Conservation (phyloP, 2,329 filamentous ascomycete species). For the Harringtonia aguacate region DNA sequence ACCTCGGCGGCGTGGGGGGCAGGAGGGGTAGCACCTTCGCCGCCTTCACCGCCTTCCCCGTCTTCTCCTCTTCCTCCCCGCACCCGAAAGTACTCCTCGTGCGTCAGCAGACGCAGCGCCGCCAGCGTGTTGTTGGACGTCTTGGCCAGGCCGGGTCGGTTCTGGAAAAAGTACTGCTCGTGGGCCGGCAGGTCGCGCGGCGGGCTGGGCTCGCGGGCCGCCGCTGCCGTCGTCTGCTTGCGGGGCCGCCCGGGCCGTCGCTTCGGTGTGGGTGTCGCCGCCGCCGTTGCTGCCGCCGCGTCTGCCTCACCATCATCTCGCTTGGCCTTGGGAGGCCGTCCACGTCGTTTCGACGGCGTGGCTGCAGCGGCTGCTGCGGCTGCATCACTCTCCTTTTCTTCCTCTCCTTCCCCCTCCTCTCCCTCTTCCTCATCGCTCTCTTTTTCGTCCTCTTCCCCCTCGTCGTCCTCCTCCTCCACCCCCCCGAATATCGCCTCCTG, state of each 20-base stretch:
- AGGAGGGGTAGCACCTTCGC: no score
- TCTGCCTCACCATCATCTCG: neutral
- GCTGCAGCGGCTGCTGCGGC: conserved; percentile 20
- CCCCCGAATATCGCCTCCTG: conserved; percentile 57
- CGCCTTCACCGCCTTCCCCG: neutral
- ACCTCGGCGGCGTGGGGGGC: conserved; percentile 64
- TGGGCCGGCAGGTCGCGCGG: conserved; percentile 75
- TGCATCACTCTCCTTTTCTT: conserved; percentile 9
- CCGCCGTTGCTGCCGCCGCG: conserved; percentile 20
- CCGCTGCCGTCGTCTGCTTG: conserved; percentile 1
- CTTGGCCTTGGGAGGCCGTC: conserved; percentile 9
- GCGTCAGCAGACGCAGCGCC: conserved; percentile 65
- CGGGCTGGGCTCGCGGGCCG: conserved; percentile 49
- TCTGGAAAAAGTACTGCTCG: conserved; percentile 90
- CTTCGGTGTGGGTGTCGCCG: no score
- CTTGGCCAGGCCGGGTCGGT: conserved; percentile 67
- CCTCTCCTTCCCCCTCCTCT: conserved; percentile 35
- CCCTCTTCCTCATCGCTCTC: conserved; percentile 27
- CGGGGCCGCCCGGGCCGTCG: conserved; percentile 10
- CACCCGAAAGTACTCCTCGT: conserved; percentile 80
- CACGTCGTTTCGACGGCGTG: conserved; percentile 35
- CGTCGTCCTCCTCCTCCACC: conserved; percentile 28
- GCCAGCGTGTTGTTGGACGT: conserved; percentile 81
- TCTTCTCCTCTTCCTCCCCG: conserved; percentile 40
- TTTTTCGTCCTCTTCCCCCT: conserved; percentile 15